Percentiles rank a stretch among this genome's conserved stretches.
Evolutionary conservation across 371 early-diverging fungal genomes (phyloP).

Genomic region (Lichtheimia corymbifera): DNA sequence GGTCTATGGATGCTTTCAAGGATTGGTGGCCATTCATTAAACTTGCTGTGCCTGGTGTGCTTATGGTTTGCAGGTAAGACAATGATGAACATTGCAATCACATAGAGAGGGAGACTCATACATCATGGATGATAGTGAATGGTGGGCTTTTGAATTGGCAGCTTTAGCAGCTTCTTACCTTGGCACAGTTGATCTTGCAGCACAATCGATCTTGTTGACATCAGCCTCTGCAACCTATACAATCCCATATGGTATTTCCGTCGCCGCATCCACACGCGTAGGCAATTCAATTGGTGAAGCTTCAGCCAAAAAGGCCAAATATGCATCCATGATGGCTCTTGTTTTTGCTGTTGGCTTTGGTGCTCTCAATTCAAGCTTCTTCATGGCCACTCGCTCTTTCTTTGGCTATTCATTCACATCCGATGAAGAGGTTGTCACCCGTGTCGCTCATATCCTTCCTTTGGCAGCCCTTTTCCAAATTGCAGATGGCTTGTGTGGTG

Average conservation of each 20-base stretch:
- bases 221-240: slow-evolving; percentile 72
- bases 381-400: slow-evolving; percentile 41
- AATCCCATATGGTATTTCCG: slow-evolving; percentile 68
- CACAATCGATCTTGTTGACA: slow-evolving; percentile 82
- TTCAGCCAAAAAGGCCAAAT: slow-evolving; percentile 42
- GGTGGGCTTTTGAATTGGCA: slow-evolving; percentile 62
- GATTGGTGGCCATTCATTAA: slow-evolving; percentile 68
- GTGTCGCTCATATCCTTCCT: slow-evolving; percentile 75
- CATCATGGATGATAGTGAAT: slow-evolving; percentile 61
- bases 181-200: slow-evolving; percentile 78
- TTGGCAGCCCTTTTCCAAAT: slow-evolving; percentile 83
- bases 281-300: slow-evolving; percentile 76
- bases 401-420: slow-evolving; percentile 71
- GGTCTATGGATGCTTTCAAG: slow-evolving; percentile 69
- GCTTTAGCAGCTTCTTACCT: slow-evolving; percentile 68
- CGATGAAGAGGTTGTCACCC: slow-evolving; percentile 65
- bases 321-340: slow-evolving; percentile 48
- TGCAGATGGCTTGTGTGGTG: slow-evolving; percentile 66
- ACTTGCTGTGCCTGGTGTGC: slow-evolving; percentile 71
- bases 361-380: slow-evolving; percentile 32
- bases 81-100: not conserved
- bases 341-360: slow-evolving; percentile 48
- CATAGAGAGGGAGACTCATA: slow-evolving; percentile 25
- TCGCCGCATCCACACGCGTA: slow-evolving; percentile 78
- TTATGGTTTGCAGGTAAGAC: slow-evolving; percentile 58